These are phyloP conservation scores for Macroventuria anomochaeta DNA, from an alignment of 2,329 filamentous ascomycete species.

Conservation along the genomic window DNA sequence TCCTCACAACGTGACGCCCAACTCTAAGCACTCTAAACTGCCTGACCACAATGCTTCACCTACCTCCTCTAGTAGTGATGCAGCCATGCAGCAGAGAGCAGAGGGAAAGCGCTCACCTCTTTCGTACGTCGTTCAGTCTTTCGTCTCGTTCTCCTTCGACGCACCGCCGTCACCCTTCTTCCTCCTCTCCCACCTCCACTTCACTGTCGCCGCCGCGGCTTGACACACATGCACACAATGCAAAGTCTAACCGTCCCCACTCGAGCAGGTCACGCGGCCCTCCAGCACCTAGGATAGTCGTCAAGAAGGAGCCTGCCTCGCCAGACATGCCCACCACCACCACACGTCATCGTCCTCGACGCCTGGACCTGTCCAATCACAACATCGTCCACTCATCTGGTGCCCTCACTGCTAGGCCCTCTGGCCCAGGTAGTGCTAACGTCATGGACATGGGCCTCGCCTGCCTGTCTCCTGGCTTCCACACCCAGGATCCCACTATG, in stretches of 20 bases:
- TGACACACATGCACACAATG: slow-evolving; percentile 14
- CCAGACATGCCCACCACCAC: slow-evolving; percentile 76
- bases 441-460: slow-evolving; percentile 94
- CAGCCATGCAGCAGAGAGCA: slow-evolving; percentile 46
- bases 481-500: slow-evolving; percentile 96
- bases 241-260: slow-evolving; percentile 48
- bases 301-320: slow-evolving; percentile 94
- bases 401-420: slow-evolving; percentile 68
- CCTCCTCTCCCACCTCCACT: slow-evolving; percentile 31
- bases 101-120: slow-evolving; percentile 62
- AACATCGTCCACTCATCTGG: slow-evolving; percentile 53
- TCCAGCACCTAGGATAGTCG: slow-evolving; percentile 77
- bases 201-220: slow-evolving; percentile 40
- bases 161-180: slow-evolving; percentile 25
- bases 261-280: slow-evolving; percentile 58
- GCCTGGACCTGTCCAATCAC: slow-evolving; percentile 73
- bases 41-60: slow-evolving; percentile 49
- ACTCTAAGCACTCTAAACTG: slow-evolving; percentile 45
- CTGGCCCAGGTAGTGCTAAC: slow-evolving; percentile 71
- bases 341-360: slow-evolving; percentile 76
- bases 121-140: slow-evolving; percentile 53
- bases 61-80: slow-evolving; percentile 49
- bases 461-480: slow-evolving; percentile 92
- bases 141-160: slow-evolving; percentile 33
- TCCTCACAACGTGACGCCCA: slow-evolving; percentile 48